These are phyloP conservation scores for Dipteronia sinensis DNA, from an alignment of 345 rosid genomes.

Conservation along the genomic window DNA sequence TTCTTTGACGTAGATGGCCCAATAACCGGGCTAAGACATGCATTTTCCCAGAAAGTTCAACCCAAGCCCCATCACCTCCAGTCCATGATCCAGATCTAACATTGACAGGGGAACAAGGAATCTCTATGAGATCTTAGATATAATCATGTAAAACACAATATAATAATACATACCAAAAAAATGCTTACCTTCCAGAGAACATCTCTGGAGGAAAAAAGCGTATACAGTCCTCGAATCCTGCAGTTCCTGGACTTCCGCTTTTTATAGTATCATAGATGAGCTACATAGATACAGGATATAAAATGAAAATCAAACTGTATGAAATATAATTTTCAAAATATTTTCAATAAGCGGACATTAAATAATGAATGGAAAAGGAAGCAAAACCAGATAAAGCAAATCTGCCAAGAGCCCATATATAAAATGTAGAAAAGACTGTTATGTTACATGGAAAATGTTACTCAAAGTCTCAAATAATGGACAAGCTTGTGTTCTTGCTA, in stretches of 20 bases:
- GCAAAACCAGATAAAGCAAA: slow-evolving; percentile 14
- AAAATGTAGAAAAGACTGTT: neutral
- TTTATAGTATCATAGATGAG: slow-evolving; percentile 90
- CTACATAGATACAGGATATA: slow-evolving; percentile 45
- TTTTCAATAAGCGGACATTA: neutral
- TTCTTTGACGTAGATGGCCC: slow-evolving; percentile 75
- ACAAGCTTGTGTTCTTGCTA: neutral
- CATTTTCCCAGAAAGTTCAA: slow-evolving; percentile 98
- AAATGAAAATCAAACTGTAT: slow-evolving; percentile 16
- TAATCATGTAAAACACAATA: neutral
- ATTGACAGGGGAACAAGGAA: slow-evolving; percentile 22
- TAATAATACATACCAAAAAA: slow-evolving; percentile 16
- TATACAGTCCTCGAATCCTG: slow-evolving; percentile 85
- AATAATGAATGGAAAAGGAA: slow-evolving; percentile 4
- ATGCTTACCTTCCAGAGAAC: slow-evolving; percentile 89
- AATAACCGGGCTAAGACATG: slow-evolving; percentile 89
- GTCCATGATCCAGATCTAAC: slow-evolving; percentile 92
- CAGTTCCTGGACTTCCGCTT: slow-evolving; percentile 73
- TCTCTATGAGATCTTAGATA: slow-evolving; percentile 18
- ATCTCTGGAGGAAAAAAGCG: slow-evolving; percentile 86
- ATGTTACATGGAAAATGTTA: neutral
- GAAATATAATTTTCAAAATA: neutral
- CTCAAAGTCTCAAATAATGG: neutral
- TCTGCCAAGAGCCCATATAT: neutral
- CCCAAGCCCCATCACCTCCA: slow-evolving; percentile 97